Evolutionary conservation across 768 basidiomycete species (phyloP).

Genomic region (Boletales sp.): DNA sequence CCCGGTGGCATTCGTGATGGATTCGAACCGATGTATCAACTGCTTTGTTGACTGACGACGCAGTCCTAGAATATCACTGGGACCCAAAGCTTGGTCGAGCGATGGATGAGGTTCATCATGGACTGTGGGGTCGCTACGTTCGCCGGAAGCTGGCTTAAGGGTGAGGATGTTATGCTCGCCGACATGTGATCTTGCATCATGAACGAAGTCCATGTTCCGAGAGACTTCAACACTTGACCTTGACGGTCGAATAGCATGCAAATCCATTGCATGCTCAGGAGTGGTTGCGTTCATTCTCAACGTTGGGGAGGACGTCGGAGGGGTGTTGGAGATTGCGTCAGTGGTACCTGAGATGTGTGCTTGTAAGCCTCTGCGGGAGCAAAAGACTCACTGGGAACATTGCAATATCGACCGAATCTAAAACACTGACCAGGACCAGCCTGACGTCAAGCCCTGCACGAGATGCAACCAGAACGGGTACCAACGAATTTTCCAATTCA

Average conservation of each 20-base stretch:
- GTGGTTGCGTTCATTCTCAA: conserved; percentile 7
- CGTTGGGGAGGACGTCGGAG: conserved; percentile 12
- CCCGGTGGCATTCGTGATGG: conserved; percentile 29
- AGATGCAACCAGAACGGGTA: not conserved
- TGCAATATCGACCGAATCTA: conserved; percentile 6
- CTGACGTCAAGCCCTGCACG: conserved; percentile 8
- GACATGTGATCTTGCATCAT: not conserved
- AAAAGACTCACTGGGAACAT: not conserved
- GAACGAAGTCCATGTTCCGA: conserved; percentile 10
- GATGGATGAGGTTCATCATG: not conserved
- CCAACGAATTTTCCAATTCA: not conserved
- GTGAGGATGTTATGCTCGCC: not conserved
- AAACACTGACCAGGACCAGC: not conserved
- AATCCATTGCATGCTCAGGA: conserved; percentile 3
- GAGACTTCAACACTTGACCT: conserved; percentile 18
- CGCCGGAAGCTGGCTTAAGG: not conserved
- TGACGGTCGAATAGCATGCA: not conserved
- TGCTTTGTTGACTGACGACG: conserved; percentile 45
- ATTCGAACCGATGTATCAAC: conserved; percentile 52
- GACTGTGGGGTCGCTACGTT: not conserved
- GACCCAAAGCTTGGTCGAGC: not conserved
- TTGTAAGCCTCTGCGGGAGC: not conserved
- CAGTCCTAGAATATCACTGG: conserved; percentile 9
- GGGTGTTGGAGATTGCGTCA: conserved; percentile 11
- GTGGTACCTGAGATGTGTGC: conserved; percentile 15